A percentile compares a stretch with the other conserved stretches of the same genome.
phyloP scores from a whole-genome alignment of 2,329 filamentous ascomycete species.

The Gaeumannomyces sp. region DNA sequence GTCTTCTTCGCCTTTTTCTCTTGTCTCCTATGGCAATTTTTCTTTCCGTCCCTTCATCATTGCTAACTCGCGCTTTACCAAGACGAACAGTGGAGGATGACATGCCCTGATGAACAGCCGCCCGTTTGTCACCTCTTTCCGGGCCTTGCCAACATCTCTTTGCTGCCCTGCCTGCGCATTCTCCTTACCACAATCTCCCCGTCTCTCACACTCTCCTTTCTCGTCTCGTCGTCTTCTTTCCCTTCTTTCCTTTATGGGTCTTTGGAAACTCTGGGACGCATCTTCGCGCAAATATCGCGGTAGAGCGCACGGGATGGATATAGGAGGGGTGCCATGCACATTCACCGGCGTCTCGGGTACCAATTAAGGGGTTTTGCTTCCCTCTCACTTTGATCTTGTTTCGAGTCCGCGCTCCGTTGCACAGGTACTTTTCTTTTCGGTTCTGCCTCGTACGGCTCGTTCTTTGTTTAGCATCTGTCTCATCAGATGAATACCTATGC shows the following conservation, averaged over 20 bases:
- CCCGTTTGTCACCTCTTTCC: slow-evolving; percentile 13
- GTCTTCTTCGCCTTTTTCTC: not conserved
- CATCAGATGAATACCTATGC: too few relatives aligned
- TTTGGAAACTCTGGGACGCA: not conserved
- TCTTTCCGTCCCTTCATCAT: slow-evolving; percentile 9
- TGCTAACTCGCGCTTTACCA: not conserved
- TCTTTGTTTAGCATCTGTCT: too few relatives aligned
- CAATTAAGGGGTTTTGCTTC: not conserved
- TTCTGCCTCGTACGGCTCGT: too few relatives aligned
- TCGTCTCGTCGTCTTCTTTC: not conserved
- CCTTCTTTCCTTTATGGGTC: not conserved
- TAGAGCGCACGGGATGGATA: not conserved
- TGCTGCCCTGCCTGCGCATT: not conserved
- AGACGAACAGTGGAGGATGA: not conserved
- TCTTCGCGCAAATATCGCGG: not conserved
- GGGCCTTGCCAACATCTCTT: slow-evolving; percentile 9
- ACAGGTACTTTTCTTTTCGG: too few relatives aligned
- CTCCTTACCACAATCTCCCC: slow-evolving; percentile 2
- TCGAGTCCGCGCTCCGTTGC: not conserved
- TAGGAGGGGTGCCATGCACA: not conserved
- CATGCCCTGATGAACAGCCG: slow-evolving; percentile 4
- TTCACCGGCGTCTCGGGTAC: not conserved
- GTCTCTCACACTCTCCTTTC: not conserved
- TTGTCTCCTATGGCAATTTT: slow-evolving; percentile 9
- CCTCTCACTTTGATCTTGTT: not conserved